phyloP scores from a whole-genome alignment of 2,329 filamentous ascomycete genomes.

The Amauroascus niger region DNA sequence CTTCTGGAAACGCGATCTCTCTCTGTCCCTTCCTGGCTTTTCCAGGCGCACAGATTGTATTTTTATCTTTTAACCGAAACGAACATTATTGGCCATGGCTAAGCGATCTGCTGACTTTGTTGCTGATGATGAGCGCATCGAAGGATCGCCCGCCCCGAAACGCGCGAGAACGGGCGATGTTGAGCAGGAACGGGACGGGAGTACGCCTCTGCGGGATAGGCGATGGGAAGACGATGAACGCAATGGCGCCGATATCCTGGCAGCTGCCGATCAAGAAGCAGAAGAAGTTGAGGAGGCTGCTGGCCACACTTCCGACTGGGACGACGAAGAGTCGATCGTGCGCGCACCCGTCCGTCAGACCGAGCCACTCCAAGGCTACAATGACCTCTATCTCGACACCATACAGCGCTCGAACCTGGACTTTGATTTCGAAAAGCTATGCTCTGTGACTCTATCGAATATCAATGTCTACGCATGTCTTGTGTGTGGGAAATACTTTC shows the following conservation, averaged over 20 bases:
- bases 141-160: slow-evolving; percentile 38
- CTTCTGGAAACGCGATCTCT: background rate
- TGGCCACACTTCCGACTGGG: slow-evolving; percentile 20
- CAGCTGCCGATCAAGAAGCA: slow-evolving; percentile 65
- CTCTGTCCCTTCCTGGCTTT: background rate
- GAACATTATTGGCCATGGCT: slow-evolving; percentile 29
- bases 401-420: slow-evolving; percentile 88
- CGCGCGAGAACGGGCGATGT: slow-evolving; percentile 33
- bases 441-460: slow-evolving; percentile 89
- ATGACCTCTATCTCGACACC: slow-evolving; percentile 94
- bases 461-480: slow-evolving; percentile 98
- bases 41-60: background rate
- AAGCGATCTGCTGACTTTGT: slow-evolving; percentile 40
- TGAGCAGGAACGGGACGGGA: slow-evolving; percentile 4
- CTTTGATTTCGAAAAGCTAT: slow-evolving; percentile 98
- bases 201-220: slow-evolving; percentile 20
- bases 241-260: slow-evolving; percentile 33
- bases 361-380: slow-evolving; percentile 77
- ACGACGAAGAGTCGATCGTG: slow-evolving; percentile 28
- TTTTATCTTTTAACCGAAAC: background rate
- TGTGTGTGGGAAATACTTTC: slow-evolving; percentile 95
- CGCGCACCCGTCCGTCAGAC: slow-evolving; percentile 51
- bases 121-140: slow-evolving; percentile 28
- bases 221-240: slow-evolving; percentile 30
- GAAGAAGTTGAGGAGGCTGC: slow-evolving; percentile 29